Conservation (phyloP, 768 basidiomycete species). For the Leccinum rimulosum region DNA sequence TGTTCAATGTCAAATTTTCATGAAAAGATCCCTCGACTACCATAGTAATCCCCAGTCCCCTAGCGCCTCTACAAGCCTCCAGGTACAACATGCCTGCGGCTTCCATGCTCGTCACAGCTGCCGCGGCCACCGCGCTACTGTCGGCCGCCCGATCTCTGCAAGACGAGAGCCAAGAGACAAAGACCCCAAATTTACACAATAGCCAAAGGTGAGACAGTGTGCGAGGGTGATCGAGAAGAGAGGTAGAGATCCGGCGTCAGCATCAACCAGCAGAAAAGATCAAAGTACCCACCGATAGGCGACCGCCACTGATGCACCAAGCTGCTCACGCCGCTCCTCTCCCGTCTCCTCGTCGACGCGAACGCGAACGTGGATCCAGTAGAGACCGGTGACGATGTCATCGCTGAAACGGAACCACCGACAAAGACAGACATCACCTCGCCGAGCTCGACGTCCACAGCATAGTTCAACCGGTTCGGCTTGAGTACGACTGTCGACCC, state of each 20-base stretch:
- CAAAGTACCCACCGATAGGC: slow-evolving; percentile 57
- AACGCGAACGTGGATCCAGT: neutral
- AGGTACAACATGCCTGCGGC: too few relatives aligned
- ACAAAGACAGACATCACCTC: slow-evolving; percentile 25
- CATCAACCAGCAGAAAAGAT: neutral
- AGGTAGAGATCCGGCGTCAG: neutral
- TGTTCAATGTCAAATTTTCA: too few relatives aligned
- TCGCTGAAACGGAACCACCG: neutral
- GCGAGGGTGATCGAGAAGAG: neutral
- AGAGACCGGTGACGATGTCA: neutral
- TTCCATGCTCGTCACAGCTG: too few relatives aligned
- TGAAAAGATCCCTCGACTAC: too few relatives aligned
- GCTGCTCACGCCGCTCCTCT: slow-evolving; percentile 38
- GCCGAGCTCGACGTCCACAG: slow-evolving; percentile 23
- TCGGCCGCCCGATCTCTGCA: slow-evolving; percentile 15
- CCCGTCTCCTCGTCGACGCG: slow-evolving; percentile 7
- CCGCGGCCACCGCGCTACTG: neutral
- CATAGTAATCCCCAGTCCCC: too few relatives aligned
- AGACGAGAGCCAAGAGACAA: neutral
- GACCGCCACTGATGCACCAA: slow-evolving; percentile 66
- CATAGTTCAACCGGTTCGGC: slow-evolving; percentile 26
- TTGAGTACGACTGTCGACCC: slow-evolving; percentile 11
- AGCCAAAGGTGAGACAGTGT: neutral
- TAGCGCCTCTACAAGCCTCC: too few relatives aligned
- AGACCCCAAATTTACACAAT: neutral